Percentiles rank a stretch among this genome's conserved stretches.
Evolutionary conservation across 202 grass and related monocot species (phyloP).

Genomic region (Cymbopogon flexuosus): DNA sequence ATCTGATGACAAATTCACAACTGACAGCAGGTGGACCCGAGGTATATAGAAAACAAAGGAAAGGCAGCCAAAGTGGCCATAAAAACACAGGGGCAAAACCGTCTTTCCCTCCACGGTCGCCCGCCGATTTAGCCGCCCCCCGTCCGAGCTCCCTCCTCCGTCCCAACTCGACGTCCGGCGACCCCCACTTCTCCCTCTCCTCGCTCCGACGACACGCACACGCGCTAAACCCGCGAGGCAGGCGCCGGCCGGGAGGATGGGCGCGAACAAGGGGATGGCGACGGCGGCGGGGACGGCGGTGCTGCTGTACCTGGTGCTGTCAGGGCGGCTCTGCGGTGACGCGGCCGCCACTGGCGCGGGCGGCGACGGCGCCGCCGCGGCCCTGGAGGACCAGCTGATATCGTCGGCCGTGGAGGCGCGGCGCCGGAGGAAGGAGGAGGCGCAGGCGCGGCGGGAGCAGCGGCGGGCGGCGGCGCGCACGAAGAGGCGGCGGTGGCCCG

Average conservation of each 20-base stretch:
- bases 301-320: conserved; percentile 68
- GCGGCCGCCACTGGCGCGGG: background rate
- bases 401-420: conserved; percentile 29
- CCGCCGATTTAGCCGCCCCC: conserved; percentile 34
- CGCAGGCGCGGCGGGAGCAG: background rate
- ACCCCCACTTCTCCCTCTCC: background rate
- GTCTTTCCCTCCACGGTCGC: background rate
- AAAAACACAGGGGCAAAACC: background rate
- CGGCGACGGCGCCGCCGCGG: background rate
- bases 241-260: conserved; percentile 33
- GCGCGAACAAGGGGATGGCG: conserved; percentile 35
- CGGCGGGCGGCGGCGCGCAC: background rate
- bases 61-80: background rate
- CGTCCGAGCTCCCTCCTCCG: background rate
- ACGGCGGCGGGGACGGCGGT: conserved; percentile 66
- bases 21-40: background rate
- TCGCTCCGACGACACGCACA: background rate
- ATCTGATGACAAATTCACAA: background rate
- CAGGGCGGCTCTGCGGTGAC: conserved; percentile 60
- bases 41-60: background rate
- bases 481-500: conserved; percentile 34
- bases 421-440: conserved; percentile 14
- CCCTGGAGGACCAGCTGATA: conserved; percentile 19
- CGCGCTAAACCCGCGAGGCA: background rate
- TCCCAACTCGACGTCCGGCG: background rate